Evolutionary conservation across 225 moss, liverwort and hornwort species (phyloP), one percentile per base, ranked within the genome.

Genomic region (Physcomitrellopsis africana): DNA sequence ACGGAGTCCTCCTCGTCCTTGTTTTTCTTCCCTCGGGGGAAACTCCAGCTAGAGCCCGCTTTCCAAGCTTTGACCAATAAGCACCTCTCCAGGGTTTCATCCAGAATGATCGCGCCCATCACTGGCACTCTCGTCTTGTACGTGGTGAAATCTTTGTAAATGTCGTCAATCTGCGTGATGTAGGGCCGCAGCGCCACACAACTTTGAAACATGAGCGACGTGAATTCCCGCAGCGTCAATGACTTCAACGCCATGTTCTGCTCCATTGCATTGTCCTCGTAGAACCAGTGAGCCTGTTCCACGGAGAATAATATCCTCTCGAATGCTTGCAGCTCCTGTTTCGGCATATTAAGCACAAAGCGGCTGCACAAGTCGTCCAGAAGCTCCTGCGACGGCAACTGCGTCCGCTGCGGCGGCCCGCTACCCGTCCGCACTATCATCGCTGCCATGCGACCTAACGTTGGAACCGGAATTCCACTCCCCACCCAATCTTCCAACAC

Each of bases 231-330:
- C n/a, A 99, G 89, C 0, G 88, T 80, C 47, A 99, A 68, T 16
- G 89, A 85, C 76, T 99, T 99, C 3, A 99, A 72, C 20, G 91
- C 68, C 29, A 73, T 69, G 70, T 93, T 93, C 77, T 99, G 99
- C 71, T 99, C 99, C 97, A 99, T 95, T 6, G 97, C 87, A 43
- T 99, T 95, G 60, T 99, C 99, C 61, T 99, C 95, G 24, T 99
- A 95, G 24, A 99, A 99, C 99, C 45, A 91, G 81, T 91, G 91
- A 19, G 89, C 91, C 77, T 91, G 88, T 84, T 91, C 91, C 59
- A 91, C 89, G 0, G 81, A 81, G 69, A 91, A 91, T 76, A 91
- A 67, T 65, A 91, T 86, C 58, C 91, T 89, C 53, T 91, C 89
- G 46, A 91, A 91, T 0, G 99, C 92, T 49, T 89, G 99, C 0